Evolutionary conservation across 208 protist genomes (phyloP).

Genomic region (Strigomonas culicis): DNA sequence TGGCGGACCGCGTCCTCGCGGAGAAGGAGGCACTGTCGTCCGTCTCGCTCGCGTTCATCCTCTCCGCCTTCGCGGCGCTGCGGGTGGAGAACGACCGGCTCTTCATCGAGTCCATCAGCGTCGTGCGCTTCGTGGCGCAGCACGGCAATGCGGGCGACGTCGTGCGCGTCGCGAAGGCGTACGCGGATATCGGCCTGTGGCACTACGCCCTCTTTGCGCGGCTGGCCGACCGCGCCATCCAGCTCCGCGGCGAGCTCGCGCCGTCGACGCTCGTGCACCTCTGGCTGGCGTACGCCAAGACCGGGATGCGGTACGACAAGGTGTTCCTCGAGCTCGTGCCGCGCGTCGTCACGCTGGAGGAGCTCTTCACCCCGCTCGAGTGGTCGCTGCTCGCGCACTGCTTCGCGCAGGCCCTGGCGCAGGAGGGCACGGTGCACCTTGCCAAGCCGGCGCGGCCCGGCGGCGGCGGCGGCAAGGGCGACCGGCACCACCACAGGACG

Average conservation of each 20-base stretch:
- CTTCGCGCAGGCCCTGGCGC: too few species aligned
- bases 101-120: conserved; percentile 80
- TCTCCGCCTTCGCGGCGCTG: conserved; percentile 61
- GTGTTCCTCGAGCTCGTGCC: conserved; percentile 30
- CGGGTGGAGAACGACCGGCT: conserved; percentile 60
- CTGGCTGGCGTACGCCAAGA: conserved; percentile 49
- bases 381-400: too few species aligned
- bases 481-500: too few species aligned
- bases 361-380: conserved; percentile 26
- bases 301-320: conserved; percentile 47
- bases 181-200: conserved; percentile 73
- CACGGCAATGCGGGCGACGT: conserved; percentile 77
- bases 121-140: conserved; percentile 68
- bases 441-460: too few species aligned
- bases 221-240: conserved; percentile 74
- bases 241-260: conserved; percentile 58
- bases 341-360: conserved; percentile 27
- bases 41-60: conserved; percentile 60
- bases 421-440: too few species aligned
- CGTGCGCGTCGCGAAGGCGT: conserved; percentile 68
- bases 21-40: conserved; percentile 56
- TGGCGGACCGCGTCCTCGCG: conserved; percentile 60
- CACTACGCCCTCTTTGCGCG: conserved; percentile 84
- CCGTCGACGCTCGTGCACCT: conserved; percentile 35
- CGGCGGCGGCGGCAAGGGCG: too few species aligned